Evolutionary conservation across 139 green algal genomes (phyloP), one percentile per base, ranked within the genome.

Genomic region (Mychonastes homosphaera): DNA sequence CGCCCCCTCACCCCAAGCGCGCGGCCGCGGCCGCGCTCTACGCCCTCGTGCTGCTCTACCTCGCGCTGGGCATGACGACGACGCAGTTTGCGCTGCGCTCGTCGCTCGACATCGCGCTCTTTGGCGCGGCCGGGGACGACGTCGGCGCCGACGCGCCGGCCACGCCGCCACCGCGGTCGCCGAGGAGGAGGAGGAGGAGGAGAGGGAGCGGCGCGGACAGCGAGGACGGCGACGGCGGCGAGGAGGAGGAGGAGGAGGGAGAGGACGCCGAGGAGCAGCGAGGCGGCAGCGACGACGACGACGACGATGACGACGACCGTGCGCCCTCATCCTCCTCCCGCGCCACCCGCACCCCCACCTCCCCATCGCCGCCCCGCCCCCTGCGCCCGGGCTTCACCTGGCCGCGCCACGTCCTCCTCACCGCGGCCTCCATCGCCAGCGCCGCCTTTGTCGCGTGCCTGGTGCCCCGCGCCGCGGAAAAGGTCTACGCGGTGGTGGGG

Each of bases 401-500:
- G 38, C 16, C 9, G 15, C 29, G 53, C 52, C 30, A 70, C 24
- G 39, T 63, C 30, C 46, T 24, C 0, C 45, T 65, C 34, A 75
- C 71, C 7, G 48, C 45, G 2, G 19, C 38, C 27, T 65, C 61
- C 49, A 40, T 78, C 16, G 40, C 47, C 21, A 64, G 53, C n/a
- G 53, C 62, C n/a, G 45, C 75, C 36, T 26, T 26, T 7, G 59
- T 83, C 5, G 71, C 75, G 7, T 33, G 53, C 3, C 27, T 54
- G 12, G 72, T 70, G 21, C 71, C 65, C 3, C 54, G 50, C 9
- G 45, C 39, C 3, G 71, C 77, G 3, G 77, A 78, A 59, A 80
- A 84, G 54, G 73, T 84, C 21, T 78, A 84, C 29, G 65, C 74
- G 10, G 58, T 87, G 23, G 83, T 79, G 3, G 82, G 79, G 0